These are phyloP conservation scores for Erythrophleum fordii DNA, from an alignment of 306 rosid genomes.

Conservation along the genomic window DNA sequence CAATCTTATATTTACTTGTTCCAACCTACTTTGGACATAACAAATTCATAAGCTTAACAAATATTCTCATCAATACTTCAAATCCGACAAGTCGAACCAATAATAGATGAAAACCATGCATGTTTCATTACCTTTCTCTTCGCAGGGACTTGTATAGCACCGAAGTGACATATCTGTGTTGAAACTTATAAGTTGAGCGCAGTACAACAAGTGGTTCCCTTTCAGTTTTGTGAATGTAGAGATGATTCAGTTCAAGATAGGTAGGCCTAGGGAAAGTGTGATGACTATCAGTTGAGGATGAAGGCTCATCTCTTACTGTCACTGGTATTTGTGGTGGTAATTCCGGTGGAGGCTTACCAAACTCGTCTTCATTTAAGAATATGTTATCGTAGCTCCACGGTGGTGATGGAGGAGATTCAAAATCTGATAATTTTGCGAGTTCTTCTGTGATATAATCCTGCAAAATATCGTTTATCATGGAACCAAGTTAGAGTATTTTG, in stretches of 20 bases:
- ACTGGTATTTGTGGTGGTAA: slow-evolving; percentile 72
- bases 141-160: slow-evolving; percentile 62
- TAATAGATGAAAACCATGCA: background rate
- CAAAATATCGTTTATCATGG: slow-evolving; percentile 24
- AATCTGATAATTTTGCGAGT: slow-evolving; percentile 47
- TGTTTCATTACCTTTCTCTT: slow-evolving; percentile 42
- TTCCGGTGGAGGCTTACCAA: slow-evolving; percentile 73
- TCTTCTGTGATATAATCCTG: slow-evolving; percentile 66
- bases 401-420: slow-evolving; percentile 76
- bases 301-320: slow-evolving; percentile 43
- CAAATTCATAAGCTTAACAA: slow-evolving; percentile 24
- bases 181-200: slow-evolving; percentile 66
- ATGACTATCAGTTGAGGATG: slow-evolving; percentile 45
- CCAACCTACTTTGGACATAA: slow-evolving; percentile 25
- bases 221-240: slow-evolving; percentile 59
- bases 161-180: slow-evolving; percentile 59
- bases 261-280: slow-evolving; percentile 39
- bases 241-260: slow-evolving; percentile 70
- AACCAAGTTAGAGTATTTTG: slow-evolving; percentile 30
- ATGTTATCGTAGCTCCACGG: slow-evolving; percentile 78
- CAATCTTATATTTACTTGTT: slow-evolving; percentile 28
- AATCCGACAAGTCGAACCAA: slow-evolving; percentile 28
- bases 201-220: slow-evolving; percentile 58
- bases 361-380: slow-evolving; percentile 62
- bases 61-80: slow-evolving; percentile 22